These are phyloP conservation scores for Bothriochloa decipiens DNA, from an alignment of 176 grass and related monocot species.

Conservation along the genomic window DNA sequence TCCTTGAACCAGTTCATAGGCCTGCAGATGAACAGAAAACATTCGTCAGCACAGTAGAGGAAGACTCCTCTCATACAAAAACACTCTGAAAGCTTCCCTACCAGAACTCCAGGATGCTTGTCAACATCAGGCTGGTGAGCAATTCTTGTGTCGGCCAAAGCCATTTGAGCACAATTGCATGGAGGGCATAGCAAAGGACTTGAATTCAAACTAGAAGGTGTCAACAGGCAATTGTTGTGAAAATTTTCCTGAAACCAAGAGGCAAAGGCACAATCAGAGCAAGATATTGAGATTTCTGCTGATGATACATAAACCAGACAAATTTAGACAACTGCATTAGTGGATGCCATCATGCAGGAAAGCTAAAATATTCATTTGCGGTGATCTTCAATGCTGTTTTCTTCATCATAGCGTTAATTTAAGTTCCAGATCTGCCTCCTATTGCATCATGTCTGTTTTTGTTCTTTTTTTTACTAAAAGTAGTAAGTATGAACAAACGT, in stretches of 20 bases:
- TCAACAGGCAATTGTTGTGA: constrained; percentile 7
- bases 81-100: constrained; percentile 45
- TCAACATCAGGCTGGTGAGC: constrained; percentile 44
- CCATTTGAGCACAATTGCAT: constrained; percentile 60
- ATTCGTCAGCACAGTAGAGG: constrained; percentile 3
- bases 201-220: constrained; percentile 39
- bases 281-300: background rate
- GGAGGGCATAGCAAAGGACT: constrained; percentile 36
- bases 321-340: background rate
- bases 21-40: constrained; percentile 51
- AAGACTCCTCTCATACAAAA: constrained; percentile 1
- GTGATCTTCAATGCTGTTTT: background rate
- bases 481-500: background rate
- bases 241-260: constrained; percentile 52
- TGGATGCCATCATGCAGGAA: background rate
- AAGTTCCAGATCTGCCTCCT: background rate
- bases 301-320: background rate
- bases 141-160: constrained; percentile 57
- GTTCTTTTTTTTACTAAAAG: background rate
- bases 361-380: background rate
- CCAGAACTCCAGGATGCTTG: constrained; percentile 69
- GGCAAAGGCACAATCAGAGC: background rate
- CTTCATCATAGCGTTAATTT: background rate
- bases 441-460: background rate
- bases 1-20: constrained; percentile 93